Base-by-base conservation (phyloP, 2,329 filamentous ascomycete species). In the Ophiostoma montium region DNA sequence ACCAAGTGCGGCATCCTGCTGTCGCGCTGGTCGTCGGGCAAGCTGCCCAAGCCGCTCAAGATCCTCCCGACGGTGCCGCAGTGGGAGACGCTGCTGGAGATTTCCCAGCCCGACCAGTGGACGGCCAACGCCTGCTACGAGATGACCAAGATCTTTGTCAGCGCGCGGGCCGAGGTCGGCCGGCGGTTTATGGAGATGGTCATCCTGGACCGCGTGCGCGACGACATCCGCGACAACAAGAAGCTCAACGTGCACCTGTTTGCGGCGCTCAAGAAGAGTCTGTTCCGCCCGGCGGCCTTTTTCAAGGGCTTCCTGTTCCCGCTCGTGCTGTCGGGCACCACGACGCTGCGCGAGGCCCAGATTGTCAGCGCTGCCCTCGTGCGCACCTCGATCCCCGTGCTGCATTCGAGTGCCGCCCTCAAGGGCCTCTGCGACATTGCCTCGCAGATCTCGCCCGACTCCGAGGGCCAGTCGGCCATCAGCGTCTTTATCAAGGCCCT, bases 161-260 rank as follows among this genome's bases (percentile, higher is more conserved):
- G 89, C 1, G 78, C 81, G 47, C 90, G 86, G 59, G 85, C 89
- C 1, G 69, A 75, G 12, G 79, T 87, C 13, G 86, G 86, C 2
- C 87, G 94, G 62, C 74, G 82, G 54, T 98, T 94, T 63, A 78
- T 95, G 59, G 84, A 87, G 62, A 85, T 83, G 58, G 81, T 98
- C 30, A 74, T 98, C 2, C 76, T 98, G 18, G 87, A 94, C 54
- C 80, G 82, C 46, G 88, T 96, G n/a, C 83, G 89, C 53, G 85
- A 95, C 59, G 86, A 96, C 59, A 96, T 98, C 53, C 81, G 83
- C 61, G 88, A 98, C 65, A 88, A 82, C 54, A 92, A 92, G 67
- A 95, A 95, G 64, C 74, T 98, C 51, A 95, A 95, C 60, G 83
- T 95, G 0, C 92, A 98, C 63, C 72, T 96, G 8, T 98, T 95